Evolutionary conservation across 2,329 filamentous ascomycete genomes (phyloP).

Genomic region (Lachnellula hyalina): DNA sequence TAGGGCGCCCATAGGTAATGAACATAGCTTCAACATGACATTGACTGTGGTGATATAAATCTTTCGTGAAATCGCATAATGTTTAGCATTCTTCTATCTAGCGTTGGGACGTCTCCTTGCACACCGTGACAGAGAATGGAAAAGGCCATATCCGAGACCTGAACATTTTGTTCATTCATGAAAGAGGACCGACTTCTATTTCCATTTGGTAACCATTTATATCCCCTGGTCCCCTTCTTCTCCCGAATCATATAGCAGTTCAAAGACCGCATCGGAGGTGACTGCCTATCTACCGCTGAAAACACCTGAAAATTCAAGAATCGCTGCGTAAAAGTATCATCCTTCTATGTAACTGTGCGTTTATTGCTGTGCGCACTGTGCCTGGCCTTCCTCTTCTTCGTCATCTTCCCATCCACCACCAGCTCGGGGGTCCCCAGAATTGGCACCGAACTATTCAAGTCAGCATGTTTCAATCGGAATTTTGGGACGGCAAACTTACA

Average conservation of each 20-base stretch:
- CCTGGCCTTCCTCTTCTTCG: conserved; percentile 51
- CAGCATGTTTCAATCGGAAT: conserved; percentile 20
- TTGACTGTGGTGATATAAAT: too few species aligned
- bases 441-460: conserved; percentile 59
- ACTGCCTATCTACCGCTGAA: background rate
- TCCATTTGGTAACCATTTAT: background rate
- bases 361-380: conserved; percentile 53
- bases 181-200: background rate
- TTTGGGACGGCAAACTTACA: conserved; percentile 39
- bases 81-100: too few species aligned
- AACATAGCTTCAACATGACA: too few species aligned
- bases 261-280: background rate
- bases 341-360: conserved; percentile 3
- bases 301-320: background rate
- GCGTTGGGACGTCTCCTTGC: too few species aligned
- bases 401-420: conserved; percentile 66
- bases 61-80: too few species aligned
- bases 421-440: conserved; percentile 61
- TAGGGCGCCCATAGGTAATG: too few species aligned
- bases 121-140: too few species aligned
- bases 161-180: background rate
- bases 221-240: background rate
- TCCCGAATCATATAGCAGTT: background rate
- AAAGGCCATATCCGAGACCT: too few species aligned
- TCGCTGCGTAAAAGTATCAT: conserved; percentile 1